Percentiles rank a stretch among this genome's conserved stretches.
Evolutionary conservation across 257 asterid species (phyloP).

Genomic region (Nicotiana tabacum): DNA sequence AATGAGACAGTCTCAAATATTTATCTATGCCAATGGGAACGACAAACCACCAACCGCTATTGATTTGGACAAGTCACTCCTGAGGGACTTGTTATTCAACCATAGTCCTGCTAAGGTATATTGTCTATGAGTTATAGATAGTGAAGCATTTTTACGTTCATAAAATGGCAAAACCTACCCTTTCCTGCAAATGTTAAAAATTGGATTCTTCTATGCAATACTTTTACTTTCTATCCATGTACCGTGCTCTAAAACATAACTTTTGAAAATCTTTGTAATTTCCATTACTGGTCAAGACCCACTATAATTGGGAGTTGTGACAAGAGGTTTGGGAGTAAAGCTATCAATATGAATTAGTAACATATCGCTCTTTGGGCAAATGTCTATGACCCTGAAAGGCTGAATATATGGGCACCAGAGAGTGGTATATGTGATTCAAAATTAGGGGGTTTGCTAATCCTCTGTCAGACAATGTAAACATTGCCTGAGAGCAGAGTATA

Average conservation of each 20-base stretch:
- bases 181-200: not conserved
- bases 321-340: not conserved
- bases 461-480: not conserved
- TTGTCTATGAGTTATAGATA: not conserved
- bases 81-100: conserved; percentile 82
- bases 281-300: not conserved
- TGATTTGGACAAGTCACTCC: conserved; percentile 69
- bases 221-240: not conserved
- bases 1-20: conserved; percentile 80
- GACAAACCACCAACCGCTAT: conserved; percentile 83
- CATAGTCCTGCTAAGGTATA: conserved; percentile 90
- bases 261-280: not conserved
- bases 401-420: not conserved
- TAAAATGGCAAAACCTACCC: not conserved
- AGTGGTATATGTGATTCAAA: not conserved
- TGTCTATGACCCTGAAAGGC: not conserved
- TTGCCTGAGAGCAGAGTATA: not conserved
- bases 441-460: not conserved
- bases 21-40: conserved; percentile 81
- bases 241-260: not conserved
- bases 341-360: not conserved
- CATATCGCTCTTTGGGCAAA: not conserved
- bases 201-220: not conserved
- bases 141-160: not conserved
- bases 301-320: not conserved